phyloP scores from a whole-genome alignment of 352 stramenopile species.

The Phytophthora pisi region DNA sequence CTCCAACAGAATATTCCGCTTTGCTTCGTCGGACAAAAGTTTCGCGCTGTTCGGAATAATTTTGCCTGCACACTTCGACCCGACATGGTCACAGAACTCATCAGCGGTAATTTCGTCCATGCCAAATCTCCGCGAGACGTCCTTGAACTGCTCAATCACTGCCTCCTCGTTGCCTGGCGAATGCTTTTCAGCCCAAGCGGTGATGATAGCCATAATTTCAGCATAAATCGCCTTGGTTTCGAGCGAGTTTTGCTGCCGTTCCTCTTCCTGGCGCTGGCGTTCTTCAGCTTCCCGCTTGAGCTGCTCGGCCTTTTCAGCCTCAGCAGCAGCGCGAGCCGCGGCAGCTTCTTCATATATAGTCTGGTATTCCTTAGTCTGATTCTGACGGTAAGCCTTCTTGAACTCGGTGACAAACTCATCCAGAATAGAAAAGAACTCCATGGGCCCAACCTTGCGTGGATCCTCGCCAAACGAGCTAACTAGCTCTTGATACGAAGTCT shows the following conservation, averaged over 20 bases:
- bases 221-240: slow-evolving; percentile 67
- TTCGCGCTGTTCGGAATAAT: slow-evolving; percentile 80
- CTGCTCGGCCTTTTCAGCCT: slow-evolving; percentile 55
- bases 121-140: slow-evolving; percentile 59
- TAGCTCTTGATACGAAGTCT: slow-evolving; percentile 80
- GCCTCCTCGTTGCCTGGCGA: slow-evolving; percentile 50
- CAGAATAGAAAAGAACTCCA: slow-evolving; percentile 85
- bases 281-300: slow-evolving; percentile 61
- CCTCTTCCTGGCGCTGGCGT: slow-evolving; percentile 56
- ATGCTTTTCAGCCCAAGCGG: slow-evolving; percentile 62
- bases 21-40: slow-evolving; percentile 60
- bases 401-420: slow-evolving; percentile 88
- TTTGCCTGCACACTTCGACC: slow-evolving; percentile 73
- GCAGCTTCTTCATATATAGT: slow-evolving; percentile 73
- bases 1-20: slow-evolving; percentile 55
- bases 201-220: slow-evolving; percentile 71
- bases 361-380: slow-evolving; percentile 88
- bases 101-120: slow-evolving; percentile 72
- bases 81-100: slow-evolving; percentile 76
- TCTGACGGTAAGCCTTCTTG: slow-evolving; percentile 89
- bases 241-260: slow-evolving; percentile 54
- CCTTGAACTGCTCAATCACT: slow-evolving; percentile 70
- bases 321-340: slow-evolving; percentile 48
- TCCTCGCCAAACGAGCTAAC: slow-evolving; percentile 87
- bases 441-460: slow-evolving; percentile 76